Evolutionary conservation across 2,329 filamentous ascomycete species (phyloP).

Genomic region (Beauveria medogensis): DNA sequence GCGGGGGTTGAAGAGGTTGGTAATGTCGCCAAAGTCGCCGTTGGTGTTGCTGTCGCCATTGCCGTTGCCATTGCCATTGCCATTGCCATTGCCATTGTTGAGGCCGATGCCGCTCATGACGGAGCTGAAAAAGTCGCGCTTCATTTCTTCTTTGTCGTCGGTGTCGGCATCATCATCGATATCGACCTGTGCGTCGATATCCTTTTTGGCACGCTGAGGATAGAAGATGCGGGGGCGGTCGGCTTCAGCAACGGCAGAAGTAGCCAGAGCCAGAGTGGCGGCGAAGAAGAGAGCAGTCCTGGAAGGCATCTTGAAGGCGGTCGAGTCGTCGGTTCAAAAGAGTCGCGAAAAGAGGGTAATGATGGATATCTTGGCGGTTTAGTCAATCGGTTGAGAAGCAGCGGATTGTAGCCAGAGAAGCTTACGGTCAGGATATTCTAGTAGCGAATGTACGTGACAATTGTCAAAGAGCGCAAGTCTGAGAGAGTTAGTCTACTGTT

Average conservation of each 20-base stretch:
- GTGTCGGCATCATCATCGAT: constrained; percentile 12
- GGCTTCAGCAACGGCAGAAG: constrained; percentile 36
- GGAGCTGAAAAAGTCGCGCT: constrained; percentile 5
- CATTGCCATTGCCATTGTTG: not conserved
- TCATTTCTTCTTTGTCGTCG: constrained; percentile 7
- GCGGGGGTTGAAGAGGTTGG: constrained; percentile 12
- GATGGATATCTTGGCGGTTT: not conserved
- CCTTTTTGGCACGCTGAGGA: constrained; percentile 47
- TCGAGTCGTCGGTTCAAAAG: not conserved
- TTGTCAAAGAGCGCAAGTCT: constrained; percentile 8
- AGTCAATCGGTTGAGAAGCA: not conserved
- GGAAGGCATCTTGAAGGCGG: constrained; percentile 5
- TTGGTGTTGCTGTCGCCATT: too few relatives aligned
- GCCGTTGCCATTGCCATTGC: not conserved
- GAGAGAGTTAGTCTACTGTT: not conserved
- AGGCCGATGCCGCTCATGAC: not conserved
- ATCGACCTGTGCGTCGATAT: constrained; percentile 20
- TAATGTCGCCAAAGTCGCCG: not conserved
- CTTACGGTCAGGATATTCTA: constrained; percentile 7
- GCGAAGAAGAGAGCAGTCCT: constrained; percentile 24
- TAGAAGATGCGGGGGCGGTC: constrained; percentile 48
- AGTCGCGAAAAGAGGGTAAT: not conserved
- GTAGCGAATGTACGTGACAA: constrained; percentile 12
- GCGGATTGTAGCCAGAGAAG: not conserved
- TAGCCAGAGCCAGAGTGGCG: constrained; percentile 40